Evolutionary conservation across 208 protist genomes (phyloP).

Genomic region (Leishmania braziliensis): DNA sequence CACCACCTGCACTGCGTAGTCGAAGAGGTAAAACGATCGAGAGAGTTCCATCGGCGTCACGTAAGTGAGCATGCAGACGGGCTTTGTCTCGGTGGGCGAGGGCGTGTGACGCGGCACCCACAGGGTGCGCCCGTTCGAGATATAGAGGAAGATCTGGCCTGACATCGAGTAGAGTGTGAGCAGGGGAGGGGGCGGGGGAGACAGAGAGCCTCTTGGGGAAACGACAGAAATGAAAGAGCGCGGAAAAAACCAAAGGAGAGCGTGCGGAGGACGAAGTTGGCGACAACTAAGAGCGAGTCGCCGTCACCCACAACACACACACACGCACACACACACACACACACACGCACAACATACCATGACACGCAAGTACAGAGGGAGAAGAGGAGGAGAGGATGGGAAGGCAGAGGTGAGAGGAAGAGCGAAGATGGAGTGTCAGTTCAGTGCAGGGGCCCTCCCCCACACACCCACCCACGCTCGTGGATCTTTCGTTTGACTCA

Average conservation of each 20-base stretch:
- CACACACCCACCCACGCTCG: too few species aligned
- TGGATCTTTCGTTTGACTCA: too few species aligned
- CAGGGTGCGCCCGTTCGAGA: constrained; percentile 72
- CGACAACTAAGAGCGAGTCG: constrained; percentile 6
- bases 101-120: constrained; percentile 86
- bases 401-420: background rate
- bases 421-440: background rate
- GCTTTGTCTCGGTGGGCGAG: constrained; percentile 49
- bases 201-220: too few species aligned
- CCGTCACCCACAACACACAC: constrained; percentile 4
- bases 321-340: background rate
- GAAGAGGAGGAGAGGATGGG: background rate
- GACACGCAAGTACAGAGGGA: background rate
- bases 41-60: constrained; percentile 77
- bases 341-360: background rate
- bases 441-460: background rate
- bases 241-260: constrained; percentile 10
- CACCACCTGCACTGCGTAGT: constrained; percentile 75
- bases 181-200: background rate
- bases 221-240: background rate
- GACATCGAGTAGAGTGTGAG: constrained; percentile 29
- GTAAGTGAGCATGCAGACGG: constrained; percentile 66
- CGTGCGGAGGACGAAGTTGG: constrained; percentile 19
- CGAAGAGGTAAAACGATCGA: constrained; percentile 87
- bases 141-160: constrained; percentile 74